Base-by-base conservation (phyloP, 192 early-diverging fungal genomes). In the Backusella psychrophila region DNA sequence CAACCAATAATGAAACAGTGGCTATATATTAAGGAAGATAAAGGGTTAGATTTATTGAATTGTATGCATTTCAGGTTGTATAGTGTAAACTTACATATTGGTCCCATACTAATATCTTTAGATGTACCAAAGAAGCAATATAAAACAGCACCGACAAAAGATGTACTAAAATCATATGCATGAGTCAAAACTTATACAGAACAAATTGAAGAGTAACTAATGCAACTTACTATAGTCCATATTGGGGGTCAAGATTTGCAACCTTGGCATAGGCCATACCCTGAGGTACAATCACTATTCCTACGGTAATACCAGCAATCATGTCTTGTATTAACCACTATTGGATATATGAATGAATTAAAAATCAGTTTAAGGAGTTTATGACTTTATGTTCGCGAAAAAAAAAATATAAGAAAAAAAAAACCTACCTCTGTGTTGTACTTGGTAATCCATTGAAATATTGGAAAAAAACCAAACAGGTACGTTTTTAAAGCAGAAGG, bases 1-100 rank as follows among this genome's bases (percentile, higher is more conserved):
- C 92, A 70, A 90, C 83, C n/a, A 95, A 80, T 39, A 90, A 87
- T 11, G 94, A 94, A 77, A 96, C 87, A 42, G 96, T 95, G 33
- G 94, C 76, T 77, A 52, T 33, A 52, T 49, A 49, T 19, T 5
- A 41, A n/a, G 0, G 19, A 49, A 49, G 6, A 49, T n/a, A 17
- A 49, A n/a, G 19, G 46, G n/a, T 19, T 49, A 11, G 6, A 17
- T 1, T 49, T 23, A 66, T 87, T 85, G 17, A 79, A 78, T 63
- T 1, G 12, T 4, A 29, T 14, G 2, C 1, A 63, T 29, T 14
- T 63, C 53, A 6, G 14, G 0, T 19, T 49, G 6, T 8, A 26
- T 23, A 63, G 26, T 29, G 12, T 23, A 14, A 4, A 12, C 56
- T 63, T 72, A 72, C 70, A 69, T 42, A 69, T 77, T n/a, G 75